Percentiles rank a stretch among this genome's conserved stretches.
Evolutionary conservation across 345 rosid genomes (phyloP).

Genomic region (Eutrema yunnanense): DNA sequence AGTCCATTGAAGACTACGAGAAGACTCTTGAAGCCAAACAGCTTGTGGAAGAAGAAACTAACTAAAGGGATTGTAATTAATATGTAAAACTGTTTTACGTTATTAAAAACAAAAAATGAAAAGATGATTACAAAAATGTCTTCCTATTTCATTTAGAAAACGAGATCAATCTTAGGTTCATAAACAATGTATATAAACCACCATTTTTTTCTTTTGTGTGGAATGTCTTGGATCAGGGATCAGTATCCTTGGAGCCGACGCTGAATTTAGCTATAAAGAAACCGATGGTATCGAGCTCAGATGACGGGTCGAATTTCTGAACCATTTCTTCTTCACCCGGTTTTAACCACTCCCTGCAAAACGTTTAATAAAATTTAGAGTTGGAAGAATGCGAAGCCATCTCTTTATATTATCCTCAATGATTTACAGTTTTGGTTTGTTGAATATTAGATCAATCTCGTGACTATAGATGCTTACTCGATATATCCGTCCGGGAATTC

Average conservation of each 20-base stretch:
- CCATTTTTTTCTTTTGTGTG: background rate
- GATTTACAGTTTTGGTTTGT: background rate
- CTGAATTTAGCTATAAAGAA: slow-evolving; percentile 89
- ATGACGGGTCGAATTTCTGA: slow-evolving; percentile 90
- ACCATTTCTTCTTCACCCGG: slow-evolving; percentile 87
- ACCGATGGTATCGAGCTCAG: slow-evolving; percentile 84
- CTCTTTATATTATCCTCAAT: too few relatives aligned
- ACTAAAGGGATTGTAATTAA: background rate
- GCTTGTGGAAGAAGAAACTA: slow-evolving; percentile 4
- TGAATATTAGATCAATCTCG: background rate
- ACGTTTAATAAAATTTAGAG: background rate
- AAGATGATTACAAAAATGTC: background rate
- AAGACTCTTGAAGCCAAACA: slow-evolving; percentile 72
- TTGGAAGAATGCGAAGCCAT: background rate
- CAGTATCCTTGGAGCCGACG: slow-evolving; percentile 44
- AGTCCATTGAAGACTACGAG: slow-evolving; percentile 90
- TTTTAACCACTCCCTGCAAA: slow-evolving; percentile 82
- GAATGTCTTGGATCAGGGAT: slow-evolving; percentile 5
- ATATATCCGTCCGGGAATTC: slow-evolving; percentile 68
- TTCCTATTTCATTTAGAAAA: background rate
- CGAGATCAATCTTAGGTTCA: background rate
- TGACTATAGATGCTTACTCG: slow-evolving; percentile 53
- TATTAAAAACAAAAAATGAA: background rate
- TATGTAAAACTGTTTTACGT: background rate
- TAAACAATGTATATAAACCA: background rate